phyloP scores from a whole-genome alignment of 2,329 filamentous ascomycete species.

The Fusarium torulosum region DNA sequence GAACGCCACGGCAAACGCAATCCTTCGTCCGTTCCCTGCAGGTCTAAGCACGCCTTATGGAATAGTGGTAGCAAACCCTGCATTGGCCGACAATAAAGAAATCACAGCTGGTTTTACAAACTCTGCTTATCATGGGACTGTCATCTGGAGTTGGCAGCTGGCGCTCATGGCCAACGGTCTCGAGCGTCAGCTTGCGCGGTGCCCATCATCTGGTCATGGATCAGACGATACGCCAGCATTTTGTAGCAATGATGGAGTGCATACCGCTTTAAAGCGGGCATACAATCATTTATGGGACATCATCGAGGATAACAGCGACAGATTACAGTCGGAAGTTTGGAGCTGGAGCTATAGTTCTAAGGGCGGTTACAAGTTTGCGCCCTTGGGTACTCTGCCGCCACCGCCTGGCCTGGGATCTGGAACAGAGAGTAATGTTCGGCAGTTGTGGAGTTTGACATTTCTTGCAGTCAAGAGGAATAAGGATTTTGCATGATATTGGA shows the following conservation, averaged over 20 bases:
- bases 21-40: slow-evolving; percentile 68
- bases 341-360: slow-evolving; percentile 64
- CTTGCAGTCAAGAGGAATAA: slow-evolving; percentile 34
- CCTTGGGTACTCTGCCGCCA: slow-evolving; percentile 39
- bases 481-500: neutral
- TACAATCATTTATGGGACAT: slow-evolving; percentile 72
- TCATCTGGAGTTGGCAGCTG: slow-evolving; percentile 74
- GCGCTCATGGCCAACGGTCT: slow-evolving; percentile 74
- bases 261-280: slow-evolving; percentile 60
- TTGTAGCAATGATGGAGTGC: slow-evolving; percentile 60
- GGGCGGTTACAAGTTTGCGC: slow-evolving; percentile 42
- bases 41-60: slow-evolving; percentile 69
- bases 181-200: slow-evolving; percentile 68
- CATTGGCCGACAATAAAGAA: slow-evolving; percentile 62
- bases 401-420: slow-evolving; percentile 25
- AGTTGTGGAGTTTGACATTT: slow-evolving; percentile 41
- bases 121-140: slow-evolving; percentile 71
- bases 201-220: slow-evolving; percentile 40
- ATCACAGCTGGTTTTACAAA: slow-evolving; percentile 67
- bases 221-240: slow-evolving; percentile 58
- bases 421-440: slow-evolving; percentile 38
- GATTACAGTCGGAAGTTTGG: slow-evolving; percentile 72
- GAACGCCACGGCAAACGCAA: slow-evolving; percentile 68
- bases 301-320: slow-evolving; percentile 65
- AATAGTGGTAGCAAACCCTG: slow-evolving; percentile 71